Evolutionary conservation across 2,329 filamentous ascomycete species (phyloP), one percentile per base, ranked within the genome.

Genomic region (Verticillium zaregamsianum): DNA sequence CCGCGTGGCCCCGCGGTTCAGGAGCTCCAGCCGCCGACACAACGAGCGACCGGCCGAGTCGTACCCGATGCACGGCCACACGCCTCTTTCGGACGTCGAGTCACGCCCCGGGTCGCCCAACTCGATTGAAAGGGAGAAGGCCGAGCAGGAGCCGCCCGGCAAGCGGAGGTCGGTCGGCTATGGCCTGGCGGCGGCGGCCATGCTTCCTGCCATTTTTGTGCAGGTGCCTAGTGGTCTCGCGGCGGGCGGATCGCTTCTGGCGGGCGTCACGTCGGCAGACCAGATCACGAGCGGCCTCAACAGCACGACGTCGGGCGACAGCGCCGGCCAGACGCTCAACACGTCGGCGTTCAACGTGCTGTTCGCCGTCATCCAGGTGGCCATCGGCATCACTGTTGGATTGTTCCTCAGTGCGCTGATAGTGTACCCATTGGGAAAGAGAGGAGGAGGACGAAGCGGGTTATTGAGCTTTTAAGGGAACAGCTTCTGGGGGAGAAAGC

Each of bases 141-240:
- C 75, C 57, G 64, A 63, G 14, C 67, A 70, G 57, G 69, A 68
- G 49, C 63, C 68, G 62, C 69, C 74, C 65, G 20, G 25, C 14
- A 55, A 55, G 54, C 25, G 14, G 54, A 69, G 75, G n/a, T 75
- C 79, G 7, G 76, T 86, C 6, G 87, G 89, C 14, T 92, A 93
- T 71, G 90, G 90, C 1, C 84, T 96, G 2, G 93, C 93, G 0
- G 92, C 92, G 0, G 91, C 92, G 0, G 90, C 91, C 1, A 91
- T 97, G 81, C 78, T 97, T 11, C 93, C 93, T 0, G 93, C 90
- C 5, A 96, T 97, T 65, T 96, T 96, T 65, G 84, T 89, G 2
- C 86, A 87, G 65, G 86, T 89, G 31, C 86, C 86, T 0, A 85
- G 82, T 23, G 84, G 86, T 32, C 75, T 89, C n/a, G 86, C 86